Conservation (phyloP, 2,329 filamentous ascomycete species). For the Kalmusia sp. region DNA sequence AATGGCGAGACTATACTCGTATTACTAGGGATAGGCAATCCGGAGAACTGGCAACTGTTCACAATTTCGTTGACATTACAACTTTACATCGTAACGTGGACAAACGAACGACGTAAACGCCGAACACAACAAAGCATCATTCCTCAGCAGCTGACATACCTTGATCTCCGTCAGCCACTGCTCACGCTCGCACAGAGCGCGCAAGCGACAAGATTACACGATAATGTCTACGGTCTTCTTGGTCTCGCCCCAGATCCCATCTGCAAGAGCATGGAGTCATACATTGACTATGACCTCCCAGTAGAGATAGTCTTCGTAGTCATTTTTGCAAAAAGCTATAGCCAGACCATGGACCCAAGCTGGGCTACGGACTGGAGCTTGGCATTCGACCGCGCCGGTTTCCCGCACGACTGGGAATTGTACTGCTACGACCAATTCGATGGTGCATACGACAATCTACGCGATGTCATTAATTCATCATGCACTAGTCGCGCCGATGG, state of each 20-base stretch:
- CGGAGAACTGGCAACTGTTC: not conserved
- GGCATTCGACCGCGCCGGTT: not conserved
- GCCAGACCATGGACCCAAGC: conserved; percentile 8
- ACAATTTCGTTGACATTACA: not conserved
- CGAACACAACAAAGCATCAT: not conserved
- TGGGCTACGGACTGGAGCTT: conserved; percentile 5
- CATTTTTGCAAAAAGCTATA: conserved; percentile 5
- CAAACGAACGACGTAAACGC: not conserved
- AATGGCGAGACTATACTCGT: not conserved
- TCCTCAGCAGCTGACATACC: not conserved
- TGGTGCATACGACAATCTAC: conserved; percentile 3
- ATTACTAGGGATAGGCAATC: not conserved
- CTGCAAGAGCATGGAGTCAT: conserved; percentile 1
- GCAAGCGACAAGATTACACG: not conserved
- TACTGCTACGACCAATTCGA: conserved; percentile 7
- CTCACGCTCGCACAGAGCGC: conserved; percentile 8
- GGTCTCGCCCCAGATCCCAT: not conserved
- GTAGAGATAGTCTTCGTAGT: conserved; percentile 1
- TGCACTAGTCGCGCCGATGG: not conserved
- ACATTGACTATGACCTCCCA: conserved; percentile 4
- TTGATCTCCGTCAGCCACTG: conserved; percentile 3
- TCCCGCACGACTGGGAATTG: conserved; percentile 8
- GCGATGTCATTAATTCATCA: not conserved
- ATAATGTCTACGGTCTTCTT: conserved; percentile 3
- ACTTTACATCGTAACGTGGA: not conserved